Evolutionary conservation across 2,329 filamentous ascomycete species (phyloP), one percentile per base, ranked within the genome.

Genomic region (Drechmeria coniospora): DNA sequence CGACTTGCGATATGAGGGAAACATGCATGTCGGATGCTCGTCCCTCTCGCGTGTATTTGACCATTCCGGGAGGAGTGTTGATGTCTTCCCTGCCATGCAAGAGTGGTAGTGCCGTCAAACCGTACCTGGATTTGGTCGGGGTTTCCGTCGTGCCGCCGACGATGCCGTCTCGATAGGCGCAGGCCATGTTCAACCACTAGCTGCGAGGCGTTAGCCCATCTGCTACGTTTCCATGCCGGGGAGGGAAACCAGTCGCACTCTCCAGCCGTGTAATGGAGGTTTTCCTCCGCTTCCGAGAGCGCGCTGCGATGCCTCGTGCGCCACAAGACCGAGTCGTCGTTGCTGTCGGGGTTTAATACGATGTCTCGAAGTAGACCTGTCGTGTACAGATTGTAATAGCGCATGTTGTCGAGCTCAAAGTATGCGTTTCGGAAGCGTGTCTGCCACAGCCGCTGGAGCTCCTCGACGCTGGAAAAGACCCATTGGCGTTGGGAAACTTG

Each of bases 151-250:
- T 51, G 28, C 48, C 56, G 6, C 48, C 51, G 7, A 68, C 56
- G 12, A 72, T 63, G 13, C 68, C 66, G 37, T 73, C 68, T 16
- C 64, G 57, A 32, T 62, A 52, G 2, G 65, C 68, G 36, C 66
- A 70, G 20, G 63, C 58, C 18, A 70, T 50, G 29, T 68, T 65
- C 12, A 68, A 43, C 65, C 67, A 73, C 68, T 63, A 74, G 30
- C 68, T 72, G 29, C 8, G 10, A 13, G 16, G 25, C 9, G 24
- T 49, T 28, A 47, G 46, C 28, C 27, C 29, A 16, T 3, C 11
- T 5, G 14, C 9, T 8, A 7, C 3, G 5, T 14, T 3, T 3
- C 7, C 9, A 15, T 10, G 4, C 12, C 15, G 15, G 3, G 5
- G 13, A 12, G 4, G 10, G 4, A n/a, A 5, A 9, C 10, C 9